These are phyloP conservation scores for Benincasa hispida DNA, from an alignment of 306 rosid genomes.

Conservation along the genomic window DNA sequence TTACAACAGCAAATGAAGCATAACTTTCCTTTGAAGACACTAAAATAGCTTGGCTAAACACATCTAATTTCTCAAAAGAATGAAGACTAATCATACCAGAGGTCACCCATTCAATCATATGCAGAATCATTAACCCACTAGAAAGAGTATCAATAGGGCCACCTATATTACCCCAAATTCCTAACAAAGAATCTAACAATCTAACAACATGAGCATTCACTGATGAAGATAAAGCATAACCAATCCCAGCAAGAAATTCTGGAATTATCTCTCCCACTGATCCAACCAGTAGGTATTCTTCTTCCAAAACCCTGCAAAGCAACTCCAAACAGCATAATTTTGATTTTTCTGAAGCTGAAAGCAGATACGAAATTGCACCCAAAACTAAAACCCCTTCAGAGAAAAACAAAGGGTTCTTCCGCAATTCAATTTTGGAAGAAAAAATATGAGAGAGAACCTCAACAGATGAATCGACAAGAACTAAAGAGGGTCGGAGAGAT, in stretches of 20 bases:
- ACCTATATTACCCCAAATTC: constrained; percentile 44
- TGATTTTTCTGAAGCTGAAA: constrained; percentile 32
- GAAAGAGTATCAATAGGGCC: constrained; percentile 37
- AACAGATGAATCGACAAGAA: constrained; percentile 37
- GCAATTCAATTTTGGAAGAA: constrained; percentile 20
- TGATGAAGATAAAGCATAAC: constrained; percentile 71
- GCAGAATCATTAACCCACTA: constrained; percentile 62
- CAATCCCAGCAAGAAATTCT: constrained; percentile 65
- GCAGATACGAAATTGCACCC: constrained; percentile 48
- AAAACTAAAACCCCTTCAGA: constrained; percentile 45
- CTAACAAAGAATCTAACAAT: constrained; percentile 45
- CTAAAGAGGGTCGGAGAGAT: constrained; percentile 38
- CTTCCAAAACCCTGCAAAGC: constrained; percentile 25
- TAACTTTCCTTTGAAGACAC: constrained; percentile 28
- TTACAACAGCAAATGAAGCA: constrained; percentile 48
- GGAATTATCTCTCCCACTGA: constrained; percentile 32
- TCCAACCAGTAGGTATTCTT: constrained; percentile 26
- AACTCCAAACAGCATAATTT: constrained; percentile 44
- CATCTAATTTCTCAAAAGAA: constrained; percentile 26
- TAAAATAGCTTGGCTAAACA: constrained; percentile 25
- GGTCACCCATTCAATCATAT: constrained; percentile 66
- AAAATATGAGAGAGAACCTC: constrained; percentile 22
- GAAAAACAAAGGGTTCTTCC: constrained; percentile 23
- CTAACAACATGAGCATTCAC: constrained; percentile 26
- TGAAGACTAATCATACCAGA: constrained; percentile 36